Percentiles rank a stretch among this genome's conserved stretches.
Evolutionary conservation across 306 rosid genomes (phyloP).

Genomic region (Betula pendula): DNA sequence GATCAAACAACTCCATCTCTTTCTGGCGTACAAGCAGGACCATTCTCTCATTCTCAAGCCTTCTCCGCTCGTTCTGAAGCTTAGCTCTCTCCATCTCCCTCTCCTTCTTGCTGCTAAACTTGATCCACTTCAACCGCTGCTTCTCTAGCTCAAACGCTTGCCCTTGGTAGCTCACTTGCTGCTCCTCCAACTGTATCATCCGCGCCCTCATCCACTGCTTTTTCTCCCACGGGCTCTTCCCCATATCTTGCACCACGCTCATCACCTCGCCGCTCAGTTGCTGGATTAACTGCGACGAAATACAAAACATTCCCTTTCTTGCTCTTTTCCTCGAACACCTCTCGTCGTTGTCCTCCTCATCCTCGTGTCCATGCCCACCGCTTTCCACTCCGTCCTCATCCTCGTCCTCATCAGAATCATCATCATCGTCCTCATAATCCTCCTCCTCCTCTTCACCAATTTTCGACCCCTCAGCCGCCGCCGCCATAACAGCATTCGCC

Average conservation of each 20-base stretch:
- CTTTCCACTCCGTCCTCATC: constrained; percentile 67
- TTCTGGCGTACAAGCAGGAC: constrained; percentile 57
- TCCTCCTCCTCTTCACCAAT: constrained; percentile 51
- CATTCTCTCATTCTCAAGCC: constrained; percentile 78
- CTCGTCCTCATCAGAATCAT: constrained; percentile 46
- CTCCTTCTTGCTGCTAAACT: constrained; percentile 80
- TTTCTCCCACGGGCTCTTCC: constrained; percentile 67
- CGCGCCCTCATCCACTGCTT: constrained; percentile 68
- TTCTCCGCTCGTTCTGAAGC: constrained; percentile 59
- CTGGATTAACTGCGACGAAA: constrained; percentile 38
- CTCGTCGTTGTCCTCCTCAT: constrained; percentile 58
- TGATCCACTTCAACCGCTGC: constrained; percentile 78
- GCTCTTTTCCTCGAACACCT: constrained; percentile 37
- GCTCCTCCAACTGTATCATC: constrained; percentile 66
- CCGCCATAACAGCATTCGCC: constrained; percentile 33
- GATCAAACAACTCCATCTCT: constrained; percentile 53
- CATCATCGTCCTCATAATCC: constrained; percentile 39
- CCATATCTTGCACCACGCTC: constrained; percentile 60
- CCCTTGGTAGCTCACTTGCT: constrained; percentile 43
- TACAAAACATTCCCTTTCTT: constrained; percentile 32
- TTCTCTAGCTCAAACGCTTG: constrained; percentile 75
- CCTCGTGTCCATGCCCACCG: constrained; percentile 50
- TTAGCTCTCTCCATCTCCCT: constrained; percentile 87
- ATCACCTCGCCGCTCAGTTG: constrained; percentile 50
- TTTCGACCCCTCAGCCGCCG: constrained; percentile 40